Evolutionary conservation across 257 asterid genomes (phyloP), one percentile per base, ranked within the genome.

Genomic region (Nicotiana sylvestris): DNA sequence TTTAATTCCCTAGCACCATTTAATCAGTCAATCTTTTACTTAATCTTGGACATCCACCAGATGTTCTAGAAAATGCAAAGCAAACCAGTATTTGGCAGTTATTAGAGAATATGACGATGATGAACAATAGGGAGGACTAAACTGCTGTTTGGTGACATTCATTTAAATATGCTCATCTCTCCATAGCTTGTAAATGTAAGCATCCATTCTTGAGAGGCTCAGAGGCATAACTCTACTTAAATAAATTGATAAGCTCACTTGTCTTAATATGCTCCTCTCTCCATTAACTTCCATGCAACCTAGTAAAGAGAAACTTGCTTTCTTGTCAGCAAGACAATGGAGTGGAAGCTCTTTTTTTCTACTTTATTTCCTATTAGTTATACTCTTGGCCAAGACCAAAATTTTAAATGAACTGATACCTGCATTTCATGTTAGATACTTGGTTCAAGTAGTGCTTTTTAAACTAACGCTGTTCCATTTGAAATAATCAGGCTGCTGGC

Each of bases 401-500:
- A 13, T 46, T 46, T 46, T 25, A 13, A 72, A 25, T 49, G 61
- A 46, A 60, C 29, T 25, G 39, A 25, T 76, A 76, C 27, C 64
- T 15, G 64, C 65, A 51, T 76, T 15, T 51, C 46, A 51, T 53
- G 43, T 51, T 76, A 29, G 64, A 51, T 29, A 49, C 80, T 76
- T 76, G 80, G 18, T 76, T 37, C 46, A 51, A 53, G 27, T 49
- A 9, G 5, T 76, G 80, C 64, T 7, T n/a, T 51, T n/a, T 8
- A 62, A 17, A 62, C 76, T 66, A 5, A 81, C 4, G 2, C 32
- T 46, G 78, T 30, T 66, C 66, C 18, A 1, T 29, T 17, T 81
- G 35, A 33, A 65, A 81, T 65, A 77, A 76, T 79, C 85, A 94
- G 98, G 94, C 89, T 15, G 82, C 58, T 70, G 98, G 98, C 65